phyloP scores from a whole-genome alignment of 257 asterid genomes.

The Ligustrum vulgare region DNA sequence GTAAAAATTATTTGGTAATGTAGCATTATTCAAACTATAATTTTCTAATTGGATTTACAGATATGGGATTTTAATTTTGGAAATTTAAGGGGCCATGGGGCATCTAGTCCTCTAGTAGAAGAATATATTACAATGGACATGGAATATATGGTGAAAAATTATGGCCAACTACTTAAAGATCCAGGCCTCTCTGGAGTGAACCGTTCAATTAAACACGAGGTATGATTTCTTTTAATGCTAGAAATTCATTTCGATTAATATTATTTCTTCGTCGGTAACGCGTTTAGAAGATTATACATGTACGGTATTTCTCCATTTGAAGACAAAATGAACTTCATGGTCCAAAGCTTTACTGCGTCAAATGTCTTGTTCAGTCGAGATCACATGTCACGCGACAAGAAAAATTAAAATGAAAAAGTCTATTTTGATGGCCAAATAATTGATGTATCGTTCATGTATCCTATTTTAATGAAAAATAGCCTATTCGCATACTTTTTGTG shows the following conservation, averaged over 20 bases:
- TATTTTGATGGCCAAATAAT: neutral
- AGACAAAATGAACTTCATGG: neutral
- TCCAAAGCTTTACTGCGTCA: neutral
- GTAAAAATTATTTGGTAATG: too few relatives aligned
- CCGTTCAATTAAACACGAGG: slow-evolving; percentile 42
- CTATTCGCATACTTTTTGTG: too few relatives aligned
- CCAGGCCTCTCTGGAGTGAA: slow-evolving; percentile 47
- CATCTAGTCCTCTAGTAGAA: slow-evolving; percentile 49
- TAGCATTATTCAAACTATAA: too few relatives aligned
- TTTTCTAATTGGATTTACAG: slow-evolving; percentile 37
- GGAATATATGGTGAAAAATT: slow-evolving; percentile 49
- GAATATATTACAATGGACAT: slow-evolving; percentile 54
- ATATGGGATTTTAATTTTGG: slow-evolving; percentile 96
- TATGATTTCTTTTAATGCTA: slow-evolving; percentile 56
- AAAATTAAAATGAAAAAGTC: neutral
- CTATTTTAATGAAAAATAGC: too few relatives aligned
- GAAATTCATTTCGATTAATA: slow-evolving; percentile 23
- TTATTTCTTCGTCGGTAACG: too few relatives aligned
- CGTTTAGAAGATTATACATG: neutral
- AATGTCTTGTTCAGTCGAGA: too few relatives aligned
- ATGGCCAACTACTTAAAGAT: slow-evolving; percentile 72
- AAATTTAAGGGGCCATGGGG: slow-evolving; percentile 58
- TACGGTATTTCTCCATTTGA: neutral
- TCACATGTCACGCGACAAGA: too few relatives aligned
- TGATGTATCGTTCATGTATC: neutral